Conservation (phyloP, 345 rosid genomes). For the Gossypium bickii region DNA sequence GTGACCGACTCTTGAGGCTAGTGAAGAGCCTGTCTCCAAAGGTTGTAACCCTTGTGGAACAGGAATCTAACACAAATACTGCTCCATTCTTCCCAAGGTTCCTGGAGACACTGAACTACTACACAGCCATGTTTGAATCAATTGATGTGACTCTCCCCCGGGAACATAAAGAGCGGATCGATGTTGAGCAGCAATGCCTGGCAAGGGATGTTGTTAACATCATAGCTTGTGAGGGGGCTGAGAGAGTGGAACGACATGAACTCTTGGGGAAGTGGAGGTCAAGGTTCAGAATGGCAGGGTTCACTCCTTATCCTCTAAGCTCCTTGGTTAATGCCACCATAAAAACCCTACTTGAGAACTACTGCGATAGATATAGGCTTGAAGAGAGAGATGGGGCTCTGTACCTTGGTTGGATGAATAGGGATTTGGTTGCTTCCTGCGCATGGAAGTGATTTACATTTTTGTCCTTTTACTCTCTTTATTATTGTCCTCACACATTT, state of each 20-base stretch:
- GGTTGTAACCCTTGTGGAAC: slow-evolving; percentile 89
- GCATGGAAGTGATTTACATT: slow-evolving; percentile 63
- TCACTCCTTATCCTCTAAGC: slow-evolving; percentile 69
- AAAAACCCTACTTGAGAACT: slow-evolving; percentile 55
- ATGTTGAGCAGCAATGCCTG: slow-evolving; percentile 85
- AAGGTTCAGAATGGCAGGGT: slow-evolving; percentile 82
- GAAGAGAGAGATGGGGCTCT: slow-evolving; percentile 77
- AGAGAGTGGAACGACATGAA: slow-evolving; percentile 82
- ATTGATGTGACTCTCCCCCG: slow-evolving; percentile 68
- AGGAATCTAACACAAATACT: slow-evolving; percentile 87
- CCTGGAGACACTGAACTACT: slow-evolving; percentile 65
- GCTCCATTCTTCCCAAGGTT: slow-evolving; percentile 81
- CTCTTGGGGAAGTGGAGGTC: slow-evolving; percentile 75
- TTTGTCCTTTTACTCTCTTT: background rate
- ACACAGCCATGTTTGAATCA: slow-evolving; percentile 88
- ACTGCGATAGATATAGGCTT: slow-evolving; percentile 54
- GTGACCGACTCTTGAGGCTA: slow-evolving; percentile 64
- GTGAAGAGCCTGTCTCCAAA: slow-evolving; percentile 72
- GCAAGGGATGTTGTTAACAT: slow-evolving; percentile 86
- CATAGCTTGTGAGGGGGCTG: slow-evolving; percentile 82
- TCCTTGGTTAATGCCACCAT: slow-evolving; percentile 69
- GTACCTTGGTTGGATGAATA: slow-evolving; percentile 81
- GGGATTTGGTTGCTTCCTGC: slow-evolving; percentile 82
- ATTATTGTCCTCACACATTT: background rate
- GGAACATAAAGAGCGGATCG: slow-evolving; percentile 72